A percentile compares a stretch with the other conserved stretches of the same genome.
Evolutionary conservation across 2,329 filamentous ascomycete species (phyloP).

Genomic region (Mycocentrospora acerina): DNA sequence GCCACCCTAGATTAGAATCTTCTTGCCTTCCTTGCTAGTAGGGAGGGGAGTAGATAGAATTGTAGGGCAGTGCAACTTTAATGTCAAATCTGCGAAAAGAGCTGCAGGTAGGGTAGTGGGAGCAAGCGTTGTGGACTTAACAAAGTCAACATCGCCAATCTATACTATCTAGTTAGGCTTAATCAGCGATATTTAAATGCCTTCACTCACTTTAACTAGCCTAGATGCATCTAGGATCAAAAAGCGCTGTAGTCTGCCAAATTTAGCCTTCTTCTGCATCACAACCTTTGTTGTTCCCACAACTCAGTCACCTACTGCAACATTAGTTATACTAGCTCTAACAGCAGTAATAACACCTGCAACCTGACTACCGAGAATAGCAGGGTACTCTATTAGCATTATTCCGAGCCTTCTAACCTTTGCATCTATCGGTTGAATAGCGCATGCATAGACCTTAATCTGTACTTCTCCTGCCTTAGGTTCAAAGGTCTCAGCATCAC

Average conservation of each 20-base stretch:
- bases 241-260: slow-evolving; percentile 21
- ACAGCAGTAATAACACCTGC: slow-evolving; percentile 36
- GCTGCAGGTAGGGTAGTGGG: slow-evolving; percentile 29
- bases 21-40: slow-evolving; percentile 23
- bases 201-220: neutral
- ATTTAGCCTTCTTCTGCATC: slow-evolving; percentile 19
- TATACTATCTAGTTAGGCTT: slow-evolving; percentile 6
- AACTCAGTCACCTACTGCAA: slow-evolving; percentile 39
- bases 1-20: slow-evolving; percentile 49
- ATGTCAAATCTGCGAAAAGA: slow-evolving; percentile 11
- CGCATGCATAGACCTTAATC: slow-evolving; percentile 19
- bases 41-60: slow-evolving; percentile 16
- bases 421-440: slow-evolving; percentile 32
- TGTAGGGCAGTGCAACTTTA: slow-evolving; percentile 16
- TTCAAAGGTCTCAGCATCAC: slow-evolving; percentile 16
- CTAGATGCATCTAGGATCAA: slow-evolving; percentile 18
- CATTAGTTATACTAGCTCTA: slow-evolving; percentile 29
- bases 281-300: slow-evolving; percentile 22
- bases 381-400: slow-evolving; percentile 24
- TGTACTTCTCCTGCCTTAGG: slow-evolving; percentile 20
- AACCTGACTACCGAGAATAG: slow-evolving; percentile 30
- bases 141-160: slow-evolving; percentile 23
- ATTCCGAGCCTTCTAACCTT: slow-evolving; percentile 22
- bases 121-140: slow-evolving; percentile 20
- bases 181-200: too few species aligned